Percentiles rank a stretch among this genome's conserved stretches.
Evolutionary conservation across 148 eudicot genomes (phyloP).

Genomic region (Limonium bicolor): DNA sequence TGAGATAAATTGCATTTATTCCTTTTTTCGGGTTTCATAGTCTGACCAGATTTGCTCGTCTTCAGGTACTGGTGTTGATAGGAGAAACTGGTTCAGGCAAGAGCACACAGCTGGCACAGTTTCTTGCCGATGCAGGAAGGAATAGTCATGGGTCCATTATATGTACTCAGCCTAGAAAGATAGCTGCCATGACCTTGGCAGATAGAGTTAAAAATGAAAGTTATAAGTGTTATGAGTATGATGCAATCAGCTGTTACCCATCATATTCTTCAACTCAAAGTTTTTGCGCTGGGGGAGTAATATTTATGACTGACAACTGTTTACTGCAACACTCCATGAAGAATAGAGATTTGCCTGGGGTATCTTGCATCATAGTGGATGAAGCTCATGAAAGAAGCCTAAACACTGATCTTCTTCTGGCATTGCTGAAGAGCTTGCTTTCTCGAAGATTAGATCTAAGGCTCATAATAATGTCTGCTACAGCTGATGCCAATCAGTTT

Average conservation of each 20-base stretch:
- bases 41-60: conserved; percentile 7
- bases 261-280: conserved; percentile 34
- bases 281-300: conserved; percentile 26
- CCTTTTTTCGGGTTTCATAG: no score
- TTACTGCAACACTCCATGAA: conserved; percentile 75
- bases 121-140: conserved; percentile 82
- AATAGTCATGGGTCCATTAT: conserved; percentile 35
- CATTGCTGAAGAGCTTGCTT: conserved; percentile 58
- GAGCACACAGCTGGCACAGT: conserved; percentile 91
- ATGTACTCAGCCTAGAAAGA: conserved; percentile 93
- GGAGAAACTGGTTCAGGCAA: conserved; percentile 99
- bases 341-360: conserved; percentile 35
- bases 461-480: conserved; percentile 95
- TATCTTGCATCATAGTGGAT: conserved; percentile 80
- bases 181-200: conserved; percentile 73
- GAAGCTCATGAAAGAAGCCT: conserved; percentile 98
- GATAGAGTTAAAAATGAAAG: conserved; percentile 72
- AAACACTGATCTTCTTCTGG: conserved; percentile 84
- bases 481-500: conserved; percentile 73
- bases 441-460: conserved; percentile 52
- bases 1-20: no score
- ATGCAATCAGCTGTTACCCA: conserved; percentile 24
- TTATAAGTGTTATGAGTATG: conserved; percentile 38
- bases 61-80: conserved; percentile 63
- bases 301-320: conserved; percentile 89